These are phyloP conservation scores for Apiospora phragmitis DNA, from an alignment of 2,329 filamentous ascomycete genomes.

Conservation along the genomic window DNA sequence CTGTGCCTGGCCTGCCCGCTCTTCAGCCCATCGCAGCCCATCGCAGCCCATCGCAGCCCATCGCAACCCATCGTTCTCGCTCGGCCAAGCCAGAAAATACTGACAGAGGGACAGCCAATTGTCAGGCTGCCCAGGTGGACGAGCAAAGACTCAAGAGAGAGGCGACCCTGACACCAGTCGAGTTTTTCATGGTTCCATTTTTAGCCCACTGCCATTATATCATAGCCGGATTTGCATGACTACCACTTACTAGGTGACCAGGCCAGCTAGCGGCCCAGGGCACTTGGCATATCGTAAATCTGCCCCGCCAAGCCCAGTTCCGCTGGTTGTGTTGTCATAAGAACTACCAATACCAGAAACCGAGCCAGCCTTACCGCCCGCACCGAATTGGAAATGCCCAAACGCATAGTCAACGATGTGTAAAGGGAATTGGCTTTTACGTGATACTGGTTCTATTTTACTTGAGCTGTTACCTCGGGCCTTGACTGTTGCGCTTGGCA, in stretches of 20 bases:
- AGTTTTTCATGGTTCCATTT: conserved; percentile 2
- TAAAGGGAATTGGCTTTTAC: conserved; percentile 1
- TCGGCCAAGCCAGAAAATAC: background rate
- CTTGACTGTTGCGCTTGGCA: background rate
- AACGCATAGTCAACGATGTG: conserved; percentile 1
- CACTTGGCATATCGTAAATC: conserved; percentile 7
- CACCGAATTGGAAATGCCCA: background rate
- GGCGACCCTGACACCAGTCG: background rate
- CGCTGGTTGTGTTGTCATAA: background rate
- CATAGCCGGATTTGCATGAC: background rate
- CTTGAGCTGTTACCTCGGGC: background rate
- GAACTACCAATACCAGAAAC: background rate
- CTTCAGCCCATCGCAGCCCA: no score
- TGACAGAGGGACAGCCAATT: no score
- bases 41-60: no score
- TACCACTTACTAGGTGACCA: background rate
- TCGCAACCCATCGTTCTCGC: no score
- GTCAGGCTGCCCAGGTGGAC: background rate
- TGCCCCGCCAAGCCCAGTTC: conserved; percentile 4
- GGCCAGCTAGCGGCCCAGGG: background rate
- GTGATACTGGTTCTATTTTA: background rate
- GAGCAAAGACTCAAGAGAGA: background rate
- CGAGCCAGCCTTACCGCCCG: background rate
- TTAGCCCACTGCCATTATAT: conserved; percentile 2
- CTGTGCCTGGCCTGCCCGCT: no score